These are phyloP conservation scores for Podospora conica DNA, from an alignment of 495 filamentous ascomycete genomes.

Conservation along the genomic window DNA sequence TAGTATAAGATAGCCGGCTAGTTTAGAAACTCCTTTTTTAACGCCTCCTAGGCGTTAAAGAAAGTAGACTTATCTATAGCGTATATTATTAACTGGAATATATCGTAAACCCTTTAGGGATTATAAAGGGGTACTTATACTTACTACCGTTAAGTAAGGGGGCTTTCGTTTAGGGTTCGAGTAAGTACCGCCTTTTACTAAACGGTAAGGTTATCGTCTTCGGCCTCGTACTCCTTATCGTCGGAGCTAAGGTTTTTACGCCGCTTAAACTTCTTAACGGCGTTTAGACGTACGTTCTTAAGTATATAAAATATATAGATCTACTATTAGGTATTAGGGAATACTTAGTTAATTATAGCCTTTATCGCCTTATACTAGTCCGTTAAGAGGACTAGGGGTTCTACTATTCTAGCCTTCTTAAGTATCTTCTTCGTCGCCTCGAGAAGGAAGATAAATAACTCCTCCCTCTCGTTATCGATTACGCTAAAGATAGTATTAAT, in stretches of 20 bases:
- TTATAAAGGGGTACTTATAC: neutral
- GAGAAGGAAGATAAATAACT: neutral
- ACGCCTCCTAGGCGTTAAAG: no score
- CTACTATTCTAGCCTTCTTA: neutral
- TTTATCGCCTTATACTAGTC: slow-evolving; percentile 4
- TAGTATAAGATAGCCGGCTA: neutral
- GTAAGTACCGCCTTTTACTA: neutral
- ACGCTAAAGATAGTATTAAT: neutral
- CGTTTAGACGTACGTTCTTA: slow-evolving; percentile 1
- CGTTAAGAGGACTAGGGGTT: neutral
- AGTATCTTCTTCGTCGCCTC: neutral
- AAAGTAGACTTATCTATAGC: neutral
- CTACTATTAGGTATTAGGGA: slow-evolving; percentile 1
- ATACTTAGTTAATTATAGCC: neutral
- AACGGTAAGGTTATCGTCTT: neutral
- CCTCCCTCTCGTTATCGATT: neutral
- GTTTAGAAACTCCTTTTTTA: neutral
- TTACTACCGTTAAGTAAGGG: neutral
- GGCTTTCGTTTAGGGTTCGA: no score
- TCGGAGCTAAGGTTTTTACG: neutral
- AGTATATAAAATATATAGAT: slow-evolving; percentile 2
- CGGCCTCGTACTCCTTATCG: neutral
- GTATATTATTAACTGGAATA: neutral
- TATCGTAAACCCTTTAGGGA: neutral
- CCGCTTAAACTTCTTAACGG: neutral